These are phyloP conservation scores for Fusarium duplospermum DNA, from an alignment of 2,329 filamentous ascomycete species.

Conservation along the genomic window DNA sequence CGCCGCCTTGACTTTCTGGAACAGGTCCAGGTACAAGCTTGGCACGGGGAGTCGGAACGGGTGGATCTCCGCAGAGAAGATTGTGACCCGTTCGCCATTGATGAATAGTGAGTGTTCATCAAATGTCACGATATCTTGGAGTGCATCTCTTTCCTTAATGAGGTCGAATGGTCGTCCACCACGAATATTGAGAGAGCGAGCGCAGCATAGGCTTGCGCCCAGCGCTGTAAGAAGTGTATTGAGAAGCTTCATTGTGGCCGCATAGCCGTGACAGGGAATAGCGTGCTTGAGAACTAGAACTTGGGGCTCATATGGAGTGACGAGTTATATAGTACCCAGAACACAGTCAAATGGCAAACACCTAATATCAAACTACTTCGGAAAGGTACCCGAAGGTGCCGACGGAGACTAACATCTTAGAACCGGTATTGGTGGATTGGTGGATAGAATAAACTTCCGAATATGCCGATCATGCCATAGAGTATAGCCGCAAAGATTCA, in stretches of 20 bases:
- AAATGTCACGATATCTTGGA: conserved; percentile 69
- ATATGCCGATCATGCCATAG: not conserved
- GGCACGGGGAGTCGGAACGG: conserved; percentile 67
- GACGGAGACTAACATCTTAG: not conserved
- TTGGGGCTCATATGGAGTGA: too few species aligned
- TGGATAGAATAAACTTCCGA: conserved; percentile 22
- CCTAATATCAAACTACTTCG: not conserved
- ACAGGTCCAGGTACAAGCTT: conserved; percentile 72
- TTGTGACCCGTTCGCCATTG: conserved; percentile 74
- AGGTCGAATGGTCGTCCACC: conserved; percentile 35
- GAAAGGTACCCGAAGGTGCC: conserved; percentile 23
- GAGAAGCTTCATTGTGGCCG: conserved; percentile 23
- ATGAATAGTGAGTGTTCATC: conserved; percentile 79
- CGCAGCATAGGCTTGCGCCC: conserved; percentile 10
- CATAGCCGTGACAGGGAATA: not conserved
- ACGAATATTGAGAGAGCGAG: conserved; percentile 25
- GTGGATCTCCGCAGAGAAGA: conserved; percentile 81
- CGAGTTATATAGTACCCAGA: conserved; percentile 5
- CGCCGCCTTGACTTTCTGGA: conserved; percentile 85
- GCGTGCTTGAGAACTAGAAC: too few species aligned
- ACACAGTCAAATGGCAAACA: fast-evolving
- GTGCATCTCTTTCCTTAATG: conserved; percentile 40
- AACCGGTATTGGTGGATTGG: conserved; percentile 39
- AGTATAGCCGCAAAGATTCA: not conserved
- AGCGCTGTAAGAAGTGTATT: conserved; percentile 8